Evolutionary conservation across 2,329 filamentous ascomycete genomes (phyloP).

Genomic region (Septoria linicola): DNA sequence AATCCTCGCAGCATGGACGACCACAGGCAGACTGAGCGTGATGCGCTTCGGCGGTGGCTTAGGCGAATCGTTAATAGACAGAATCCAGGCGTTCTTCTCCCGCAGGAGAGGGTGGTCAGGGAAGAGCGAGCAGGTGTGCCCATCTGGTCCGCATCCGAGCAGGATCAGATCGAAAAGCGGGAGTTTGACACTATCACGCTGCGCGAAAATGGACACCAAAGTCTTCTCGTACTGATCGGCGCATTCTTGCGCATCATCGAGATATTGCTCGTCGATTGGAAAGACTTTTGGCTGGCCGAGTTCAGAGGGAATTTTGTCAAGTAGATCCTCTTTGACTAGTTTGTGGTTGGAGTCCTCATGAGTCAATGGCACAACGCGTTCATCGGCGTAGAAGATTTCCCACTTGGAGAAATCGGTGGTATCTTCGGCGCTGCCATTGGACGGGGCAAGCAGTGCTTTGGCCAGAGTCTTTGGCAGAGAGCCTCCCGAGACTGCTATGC

Average conservation of each 20-base stretch:
- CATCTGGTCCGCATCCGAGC: slow-evolving; percentile 90
- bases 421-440: slow-evolving; percentile 56
- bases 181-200: slow-evolving; percentile 87
- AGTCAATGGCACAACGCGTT: slow-evolving; percentile 88
- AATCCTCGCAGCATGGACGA: slow-evolving; percentile 80
- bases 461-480: slow-evolving; percentile 87
- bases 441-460: slow-evolving; percentile 67
- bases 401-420: slow-evolving; percentile 77
- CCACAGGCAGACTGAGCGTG: slow-evolving; percentile 87
- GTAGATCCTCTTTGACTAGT: slow-evolving; percentile 79
- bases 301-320: slow-evolving; percentile 78
- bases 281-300: slow-evolving; percentile 69
- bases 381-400: slow-evolving; percentile 98
- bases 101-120: slow-evolving; percentile 83
- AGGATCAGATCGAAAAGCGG: slow-evolving; percentile 94
- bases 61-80: slow-evolving; percentile 86
- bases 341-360: slow-evolving; percentile 93
- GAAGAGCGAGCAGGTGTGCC: slow-evolving; percentile 96
- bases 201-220: slow-evolving; percentile 82
- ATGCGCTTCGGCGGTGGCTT: slow-evolving; percentile 91
- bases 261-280: slow-evolving; percentile 67
- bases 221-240: slow-evolving; percentile 91
- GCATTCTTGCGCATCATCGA: slow-evolving; percentile 83
- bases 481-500: slow-evolving; percentile 88
- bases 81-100: slow-evolving; percentile 87